Evolutionary conservation across 257 asterid genomes (phyloP).

Genomic region (Parsonsia alboflavescens): DNA sequence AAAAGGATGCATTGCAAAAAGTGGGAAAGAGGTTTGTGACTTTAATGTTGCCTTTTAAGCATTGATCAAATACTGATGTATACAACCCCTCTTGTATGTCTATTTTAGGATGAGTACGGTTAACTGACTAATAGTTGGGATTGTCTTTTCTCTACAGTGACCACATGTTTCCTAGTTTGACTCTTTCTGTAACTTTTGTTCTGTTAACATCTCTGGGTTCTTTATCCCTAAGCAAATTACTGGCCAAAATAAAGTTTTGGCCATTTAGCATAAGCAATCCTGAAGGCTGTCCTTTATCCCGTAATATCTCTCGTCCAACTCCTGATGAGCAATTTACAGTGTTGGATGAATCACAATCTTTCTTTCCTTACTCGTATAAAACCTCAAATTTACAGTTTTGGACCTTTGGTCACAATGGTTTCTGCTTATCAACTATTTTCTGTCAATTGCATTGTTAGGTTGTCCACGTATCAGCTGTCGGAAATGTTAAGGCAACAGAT

Average conservation of each 20-base stretch:
- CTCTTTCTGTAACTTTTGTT: background rate
- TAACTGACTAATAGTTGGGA: background rate
- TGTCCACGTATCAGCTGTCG: conserved; percentile 75
- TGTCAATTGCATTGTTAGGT: conserved; percentile 32
- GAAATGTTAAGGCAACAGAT: conserved; percentile 66
- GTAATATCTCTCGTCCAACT: background rate
- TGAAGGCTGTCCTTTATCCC: background rate
- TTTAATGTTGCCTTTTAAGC: background rate
- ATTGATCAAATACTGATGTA: background rate
- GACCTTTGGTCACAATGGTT: background rate
- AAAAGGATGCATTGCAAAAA: conserved; percentile 89
- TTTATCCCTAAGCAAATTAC: background rate
- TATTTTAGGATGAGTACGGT: background rate
- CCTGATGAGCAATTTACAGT: background rate
- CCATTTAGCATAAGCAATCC: background rate
- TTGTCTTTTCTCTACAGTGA: background rate
- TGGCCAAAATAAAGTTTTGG: background rate
- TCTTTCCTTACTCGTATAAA: background rate
- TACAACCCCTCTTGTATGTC: background rate
- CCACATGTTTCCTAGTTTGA: background rate
- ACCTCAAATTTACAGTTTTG: too few relatives aligned
- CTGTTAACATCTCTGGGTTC: background rate
- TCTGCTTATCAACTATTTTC: background rate
- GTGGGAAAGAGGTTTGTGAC: conserved; percentile 60
- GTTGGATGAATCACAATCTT: too few relatives aligned